These are phyloP conservation scores for Aspergillus floridensis DNA, from an alignment of 2,329 filamentous ascomycete genomes.

Conservation along the genomic window DNA sequence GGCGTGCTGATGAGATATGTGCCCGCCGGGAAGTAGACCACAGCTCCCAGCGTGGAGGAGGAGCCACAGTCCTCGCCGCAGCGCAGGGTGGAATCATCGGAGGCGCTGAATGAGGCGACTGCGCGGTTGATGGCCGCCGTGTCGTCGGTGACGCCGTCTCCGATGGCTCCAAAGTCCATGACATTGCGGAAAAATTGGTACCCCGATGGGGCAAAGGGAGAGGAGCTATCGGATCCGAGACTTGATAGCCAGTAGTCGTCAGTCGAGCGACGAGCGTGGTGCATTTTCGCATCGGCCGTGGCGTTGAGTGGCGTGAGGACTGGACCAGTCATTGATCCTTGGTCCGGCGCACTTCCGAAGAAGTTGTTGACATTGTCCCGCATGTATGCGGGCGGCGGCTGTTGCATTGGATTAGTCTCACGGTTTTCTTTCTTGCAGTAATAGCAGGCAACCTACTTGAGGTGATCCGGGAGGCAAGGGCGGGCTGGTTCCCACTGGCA, in stretches of 20 bases:
- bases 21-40: constrained; percentile 74
- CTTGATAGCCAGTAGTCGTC: neutral
- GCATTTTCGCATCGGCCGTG: neutral
- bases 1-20: constrained; percentile 4
- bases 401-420: no score
- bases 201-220: neutral
- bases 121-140: constrained; percentile 76
- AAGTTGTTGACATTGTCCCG: neutral
- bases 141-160: constrained; percentile 66
- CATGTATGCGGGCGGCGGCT: neutral
- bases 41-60: constrained; percentile 67
- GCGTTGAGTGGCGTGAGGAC: neutral
- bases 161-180: constrained; percentile 60
- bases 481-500: neutral
- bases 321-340: neutral
- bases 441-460: neutral
- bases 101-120: constrained; percentile 58
- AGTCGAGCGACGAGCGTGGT: neutral
- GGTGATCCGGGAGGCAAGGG: neutral
- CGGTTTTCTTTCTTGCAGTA: no score
- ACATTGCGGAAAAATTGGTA: constrained; percentile 67
- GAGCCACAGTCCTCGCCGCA: constrained; percentile 76
- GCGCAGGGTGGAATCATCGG: constrained; percentile 40
- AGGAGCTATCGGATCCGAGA: neutral
- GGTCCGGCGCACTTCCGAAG: neutral